A percentile compares a stretch with the other conserved stretches of the same genome.
phyloP scores from a whole-genome alignment of 2,329 filamentous ascomycete species.

The Fusarium marasasianum region DNA sequence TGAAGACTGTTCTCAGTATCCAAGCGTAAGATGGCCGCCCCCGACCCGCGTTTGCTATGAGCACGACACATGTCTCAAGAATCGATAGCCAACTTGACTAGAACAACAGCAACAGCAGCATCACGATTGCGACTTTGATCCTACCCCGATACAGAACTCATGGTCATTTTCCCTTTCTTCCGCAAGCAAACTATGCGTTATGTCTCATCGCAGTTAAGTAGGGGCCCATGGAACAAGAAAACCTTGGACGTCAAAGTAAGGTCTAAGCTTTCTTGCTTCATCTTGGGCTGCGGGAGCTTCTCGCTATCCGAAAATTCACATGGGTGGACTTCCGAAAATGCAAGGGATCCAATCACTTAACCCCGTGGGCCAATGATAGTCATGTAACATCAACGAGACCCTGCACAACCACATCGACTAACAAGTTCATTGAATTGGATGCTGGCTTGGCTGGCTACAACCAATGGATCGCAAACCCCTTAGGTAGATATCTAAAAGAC shows the following conservation, averaged over 20 bases:
- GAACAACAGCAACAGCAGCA: background rate
- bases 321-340: slow-evolving; percentile 12
- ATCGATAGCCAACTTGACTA: background rate
- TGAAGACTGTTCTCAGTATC: background rate
- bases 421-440: background rate
- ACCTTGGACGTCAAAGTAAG: background rate
- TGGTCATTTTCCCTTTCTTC: background rate
- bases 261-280: background rate
- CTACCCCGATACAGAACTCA: background rate
- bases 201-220: background rate
- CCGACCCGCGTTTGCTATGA: background rate
- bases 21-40: background rate
- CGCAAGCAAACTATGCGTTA: background rate
- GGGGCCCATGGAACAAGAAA: background rate
- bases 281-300: background rate
- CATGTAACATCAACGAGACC: background rate
- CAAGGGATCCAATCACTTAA: slow-evolving; percentile 31
- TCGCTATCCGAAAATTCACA: slow-evolving; percentile 2
- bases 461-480: slow-evolving; percentile 18
- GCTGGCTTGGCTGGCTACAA: background rate
- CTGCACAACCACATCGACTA: background rate
- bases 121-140: background rate
- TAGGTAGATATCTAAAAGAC: background rate
- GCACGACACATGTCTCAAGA: background rate
- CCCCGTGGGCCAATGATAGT: slow-evolving; percentile 28